A percentile compares a stretch with the other conserved stretches of the same genome.
phyloP scores from a whole-genome alignment of 164 flowering plant genomes.

The Piper longum region DNA sequence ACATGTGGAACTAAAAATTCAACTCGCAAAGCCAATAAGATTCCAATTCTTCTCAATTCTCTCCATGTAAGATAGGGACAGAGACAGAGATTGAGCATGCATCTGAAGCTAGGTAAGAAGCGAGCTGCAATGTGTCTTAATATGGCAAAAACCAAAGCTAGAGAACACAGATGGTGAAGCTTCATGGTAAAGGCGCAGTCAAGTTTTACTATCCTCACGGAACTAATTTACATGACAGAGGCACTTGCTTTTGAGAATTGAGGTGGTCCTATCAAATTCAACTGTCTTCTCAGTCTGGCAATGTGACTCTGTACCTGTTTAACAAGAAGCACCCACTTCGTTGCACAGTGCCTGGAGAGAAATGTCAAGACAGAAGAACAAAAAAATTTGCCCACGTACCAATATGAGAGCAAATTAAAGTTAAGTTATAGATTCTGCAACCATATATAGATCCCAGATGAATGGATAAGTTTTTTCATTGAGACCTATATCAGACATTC shows the following conservation, averaged over 20 bases:
- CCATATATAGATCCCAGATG: no score
- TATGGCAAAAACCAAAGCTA: background rate
- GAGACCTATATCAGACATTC: no score
- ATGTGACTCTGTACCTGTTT: background rate
- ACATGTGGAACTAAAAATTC: no score
- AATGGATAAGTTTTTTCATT: no score
- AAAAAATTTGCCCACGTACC: no score
- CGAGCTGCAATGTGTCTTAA: background rate
- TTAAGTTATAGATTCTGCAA: no score
- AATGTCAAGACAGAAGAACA: no score
- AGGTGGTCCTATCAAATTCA: background rate
- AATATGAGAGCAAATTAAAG: no score
- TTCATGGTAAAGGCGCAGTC: background rate
- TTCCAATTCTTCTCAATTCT: background rate
- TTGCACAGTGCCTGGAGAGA: no score
- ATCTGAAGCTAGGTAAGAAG: no score
- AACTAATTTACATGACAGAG: background rate
- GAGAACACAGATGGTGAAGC: background rate
- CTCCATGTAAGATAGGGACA: background rate
- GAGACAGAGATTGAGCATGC: background rate
- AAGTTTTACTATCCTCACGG: background rate
- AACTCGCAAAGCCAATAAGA: no score
- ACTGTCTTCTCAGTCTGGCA: background rate
- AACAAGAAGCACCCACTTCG: background rate
- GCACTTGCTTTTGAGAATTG: constrained; percentile 6